Evolutionary conservation across 805 yeast genomes (phyloP), one percentile per base, ranked within the genome.

Genomic region (Debaryomyces castellii): DNA sequence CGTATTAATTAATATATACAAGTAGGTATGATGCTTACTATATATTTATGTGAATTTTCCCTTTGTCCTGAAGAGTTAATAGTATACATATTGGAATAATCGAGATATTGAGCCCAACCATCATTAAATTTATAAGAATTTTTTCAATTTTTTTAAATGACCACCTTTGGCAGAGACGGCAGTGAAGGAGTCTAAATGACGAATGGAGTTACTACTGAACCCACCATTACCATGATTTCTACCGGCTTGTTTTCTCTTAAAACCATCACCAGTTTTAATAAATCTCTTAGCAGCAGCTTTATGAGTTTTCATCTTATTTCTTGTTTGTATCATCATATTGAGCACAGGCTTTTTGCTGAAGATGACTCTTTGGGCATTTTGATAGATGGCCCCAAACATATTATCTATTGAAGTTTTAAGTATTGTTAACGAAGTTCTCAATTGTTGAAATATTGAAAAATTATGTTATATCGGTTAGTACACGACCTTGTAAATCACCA

Each of bases 141-240:
- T 81, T 57, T 71, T 76, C 51, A 85, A 60, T 60, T 81, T 84
- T 57, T 78, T 80, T 41, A 79, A 70, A 58, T 85, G 89, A 20
- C 78, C 74, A 7, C 78, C 80, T 53, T 56, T 73, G 51, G 63
- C 63, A 24, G 67, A 74, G 33, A 82, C 88, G 54, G 67, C 61
- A 6, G 75, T 80, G 53, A 76, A 85, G 24, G 81, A 85, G 52
- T 82, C 78, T 65, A 85, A 73, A 55, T 76, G 76, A 49, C 80
- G 71, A 58, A 86, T 67, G 21, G 78, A 73, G 42, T 83, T 75
- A 34, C 79, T 70, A 25, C 90, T 77, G 85, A 94, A 91, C 18
- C 96, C 91, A 1, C 90, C 88, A 59, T 91, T 91, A 41, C 97
- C 97, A 63, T 91, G 97, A 53, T 87, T 86, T 71, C 96, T 81